A percentile compares a stretch with the other conserved stretches of the same genome.
phyloP scores from a whole-genome alignment of 1,284 basidiomycete species.

The Marasmius tenuissimus region DNA sequence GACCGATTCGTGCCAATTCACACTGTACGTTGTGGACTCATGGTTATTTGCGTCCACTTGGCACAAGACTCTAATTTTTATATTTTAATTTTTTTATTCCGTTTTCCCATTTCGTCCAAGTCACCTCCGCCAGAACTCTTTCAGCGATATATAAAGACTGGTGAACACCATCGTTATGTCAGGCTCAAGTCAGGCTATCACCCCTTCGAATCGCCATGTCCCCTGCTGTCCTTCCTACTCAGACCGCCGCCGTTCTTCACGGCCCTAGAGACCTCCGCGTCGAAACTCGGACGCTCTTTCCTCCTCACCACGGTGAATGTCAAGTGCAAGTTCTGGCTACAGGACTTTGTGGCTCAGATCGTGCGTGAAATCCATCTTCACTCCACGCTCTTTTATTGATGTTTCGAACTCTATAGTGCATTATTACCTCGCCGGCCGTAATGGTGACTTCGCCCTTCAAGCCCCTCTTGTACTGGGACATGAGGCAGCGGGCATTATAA shows the following conservation, averaged over 20 bases:
- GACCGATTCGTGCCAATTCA: background rate
- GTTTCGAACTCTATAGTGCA: constrained; percentile 57
- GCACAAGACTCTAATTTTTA: background rate
- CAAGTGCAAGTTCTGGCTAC: constrained; percentile 80
- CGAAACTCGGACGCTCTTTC: constrained; percentile 67
- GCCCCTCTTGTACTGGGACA: constrained; percentile 88
- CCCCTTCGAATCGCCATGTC: constrained; percentile 46
- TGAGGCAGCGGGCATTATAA: constrained; percentile 85
- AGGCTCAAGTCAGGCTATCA: constrained; percentile 19
- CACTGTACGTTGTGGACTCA: background rate
- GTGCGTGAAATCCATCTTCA: constrained; percentile 46
- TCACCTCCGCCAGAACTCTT: background rate
- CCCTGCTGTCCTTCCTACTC: constrained; percentile 52
- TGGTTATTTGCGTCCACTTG: background rate
- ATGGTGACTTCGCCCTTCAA: constrained; percentile 88
- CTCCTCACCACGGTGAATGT: constrained; percentile 65
- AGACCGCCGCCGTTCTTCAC: constrained; percentile 69
- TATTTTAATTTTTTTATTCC: background rate
- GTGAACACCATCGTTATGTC: constrained; percentile 3
- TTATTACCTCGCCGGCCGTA: constrained; percentile 86
- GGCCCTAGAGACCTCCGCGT: constrained; percentile 71
- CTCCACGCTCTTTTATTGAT: constrained; percentile 2
- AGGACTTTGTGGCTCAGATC: constrained; percentile 89
- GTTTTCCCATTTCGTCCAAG: background rate
- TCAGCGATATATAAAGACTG: constrained; percentile 30